Conservation (phyloP, 2,329 filamentous ascomycete genomes). For the Colletotrichum abscissum region DNA sequence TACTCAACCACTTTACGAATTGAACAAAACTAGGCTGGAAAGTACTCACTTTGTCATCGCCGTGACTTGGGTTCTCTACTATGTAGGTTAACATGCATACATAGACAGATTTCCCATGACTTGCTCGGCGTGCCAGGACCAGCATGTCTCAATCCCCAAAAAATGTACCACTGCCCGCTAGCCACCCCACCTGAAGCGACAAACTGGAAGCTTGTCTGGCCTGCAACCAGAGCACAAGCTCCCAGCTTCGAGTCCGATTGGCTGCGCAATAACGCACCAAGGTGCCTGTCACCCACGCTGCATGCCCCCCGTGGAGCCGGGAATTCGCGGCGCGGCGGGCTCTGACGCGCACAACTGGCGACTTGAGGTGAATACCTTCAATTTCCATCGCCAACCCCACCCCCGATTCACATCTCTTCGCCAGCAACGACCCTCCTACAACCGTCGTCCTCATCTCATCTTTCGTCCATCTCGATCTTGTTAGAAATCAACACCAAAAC, state of each 20-base stretch:
- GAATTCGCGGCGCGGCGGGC: slow-evolving; percentile 25
- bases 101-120: background rate
- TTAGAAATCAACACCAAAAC: slow-evolving; percentile 6
- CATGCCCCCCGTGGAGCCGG: slow-evolving; percentile 6
- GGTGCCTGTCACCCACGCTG: slow-evolving; percentile 2
- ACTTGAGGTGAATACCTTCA: slow-evolving; percentile 24
- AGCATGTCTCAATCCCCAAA: background rate
- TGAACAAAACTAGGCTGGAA: background rate
- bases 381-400: slow-evolving; percentile 10
- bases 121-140: background rate
- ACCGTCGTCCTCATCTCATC: background rate
- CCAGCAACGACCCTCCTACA: background rate
- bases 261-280: slow-evolving; percentile 21
- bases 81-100: background rate
- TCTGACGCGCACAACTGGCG: slow-evolving; percentile 34
- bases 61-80: background rate
- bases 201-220: slow-evolving; percentile 7
- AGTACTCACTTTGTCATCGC: background rate
- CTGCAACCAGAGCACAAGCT: slow-evolving; percentile 37
- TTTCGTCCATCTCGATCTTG: background rate
- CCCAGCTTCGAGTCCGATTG: slow-evolving; percentile 13
- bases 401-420: background rate
- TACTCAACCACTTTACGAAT: background rate
- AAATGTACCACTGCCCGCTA: background rate
- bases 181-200: background rate